phyloP scores from a whole-genome alignment of 192 early-diverging fungal genomes.

The Backusella parvicylindrica region DNA sequence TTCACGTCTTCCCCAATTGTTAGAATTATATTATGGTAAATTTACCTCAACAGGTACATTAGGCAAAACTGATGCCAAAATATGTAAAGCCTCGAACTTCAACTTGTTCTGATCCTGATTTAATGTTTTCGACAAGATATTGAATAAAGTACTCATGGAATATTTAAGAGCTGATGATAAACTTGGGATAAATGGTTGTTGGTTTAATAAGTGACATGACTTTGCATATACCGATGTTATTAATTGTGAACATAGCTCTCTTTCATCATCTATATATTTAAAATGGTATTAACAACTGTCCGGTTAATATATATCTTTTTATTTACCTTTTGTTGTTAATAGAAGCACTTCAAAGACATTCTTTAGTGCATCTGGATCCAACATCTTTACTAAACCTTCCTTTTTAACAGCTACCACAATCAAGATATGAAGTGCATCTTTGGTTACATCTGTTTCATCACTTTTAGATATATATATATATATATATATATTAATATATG shows the following conservation, averaged over 20 bases:
- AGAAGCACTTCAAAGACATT: conserved; percentile 26
- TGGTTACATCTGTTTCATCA: conserved; percentile 29
- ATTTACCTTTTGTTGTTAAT: conserved; percentile 22
- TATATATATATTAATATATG: background rate
- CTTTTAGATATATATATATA: conserved; percentile 2
- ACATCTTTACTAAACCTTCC: conserved; percentile 22
- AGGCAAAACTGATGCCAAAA: conserved; percentile 24
- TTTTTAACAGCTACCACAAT: conserved; percentile 25
- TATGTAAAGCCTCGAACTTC: conserved; percentile 33
- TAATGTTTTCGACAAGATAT: conserved; percentile 17
- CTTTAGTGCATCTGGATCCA: conserved; percentile 27
- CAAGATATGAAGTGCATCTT: conserved; percentile 36
- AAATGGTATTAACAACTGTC: no score
- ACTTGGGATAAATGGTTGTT: conserved; percentile 10
- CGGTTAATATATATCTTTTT: no score
- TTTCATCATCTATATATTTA: conserved; percentile 21
- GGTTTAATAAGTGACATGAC: conserved; percentile 9
- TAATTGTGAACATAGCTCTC: conserved; percentile 21
- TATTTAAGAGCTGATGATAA: conserved; percentile 10
- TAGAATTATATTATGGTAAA: no score
- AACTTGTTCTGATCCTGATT: conserved; percentile 28
- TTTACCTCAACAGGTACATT: conserved; percentile 19
- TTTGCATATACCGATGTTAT: conserved; percentile 7
- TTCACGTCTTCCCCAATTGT: no score
- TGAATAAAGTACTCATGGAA: conserved; percentile 16